Evolutionary conservation across 2,329 filamentous ascomycete genomes (phyloP).

Genomic region (Fusarium pseudonygamai): DNA sequence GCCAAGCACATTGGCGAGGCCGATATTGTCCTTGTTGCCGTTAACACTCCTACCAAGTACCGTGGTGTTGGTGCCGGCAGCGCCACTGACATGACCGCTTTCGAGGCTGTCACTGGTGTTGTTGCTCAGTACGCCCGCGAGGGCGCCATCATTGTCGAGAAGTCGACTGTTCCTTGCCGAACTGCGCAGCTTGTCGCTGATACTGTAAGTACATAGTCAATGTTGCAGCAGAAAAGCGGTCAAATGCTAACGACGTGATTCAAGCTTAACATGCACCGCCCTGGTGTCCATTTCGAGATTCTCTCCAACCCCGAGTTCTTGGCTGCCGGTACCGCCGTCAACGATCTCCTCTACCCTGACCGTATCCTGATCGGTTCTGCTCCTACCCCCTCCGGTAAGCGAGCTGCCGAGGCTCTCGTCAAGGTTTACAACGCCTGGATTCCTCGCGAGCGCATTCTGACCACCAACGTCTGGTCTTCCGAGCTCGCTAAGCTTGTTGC

Average conservation of each 20-base stretch:
- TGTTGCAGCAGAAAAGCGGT: neutral
- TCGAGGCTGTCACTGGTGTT: conserved; percentile 74
- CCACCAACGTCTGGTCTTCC: conserved; percentile 79
- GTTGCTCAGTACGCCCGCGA: conserved; percentile 73
- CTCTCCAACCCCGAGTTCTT: conserved; percentile 86
- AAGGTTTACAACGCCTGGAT: conserved; percentile 78
- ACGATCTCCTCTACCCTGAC: conserved; percentile 75
- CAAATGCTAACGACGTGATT: neutral
- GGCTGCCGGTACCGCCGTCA: conserved; percentile 78
- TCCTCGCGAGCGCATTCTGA: conserved; percentile 71
- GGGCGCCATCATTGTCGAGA: conserved; percentile 81
- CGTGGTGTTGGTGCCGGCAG: conserved; percentile 74
- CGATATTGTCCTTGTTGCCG: conserved; percentile 78
- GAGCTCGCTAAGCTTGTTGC: conserved; percentile 82
- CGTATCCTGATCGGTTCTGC: conserved; percentile 79
- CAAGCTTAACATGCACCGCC: conserved; percentile 67
- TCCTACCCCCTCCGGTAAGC: conserved; percentile 66
- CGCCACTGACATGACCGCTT: conserved; percentile 76
- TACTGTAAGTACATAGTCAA: conserved; percentile 60
- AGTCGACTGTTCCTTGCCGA: conserved; percentile 81
- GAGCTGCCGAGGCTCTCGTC: conserved; percentile 71
- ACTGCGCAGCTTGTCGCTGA: conserved; percentile 76
- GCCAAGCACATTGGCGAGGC: conserved; percentile 69
- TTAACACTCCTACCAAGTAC: conserved; percentile 82
- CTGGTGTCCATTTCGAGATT: conserved; percentile 75